Evolutionary conservation across 2,329 filamentous ascomycete species (phyloP), one percentile per base, ranked within the genome.

Genomic region (Aspergillus novoparasiticus): DNA sequence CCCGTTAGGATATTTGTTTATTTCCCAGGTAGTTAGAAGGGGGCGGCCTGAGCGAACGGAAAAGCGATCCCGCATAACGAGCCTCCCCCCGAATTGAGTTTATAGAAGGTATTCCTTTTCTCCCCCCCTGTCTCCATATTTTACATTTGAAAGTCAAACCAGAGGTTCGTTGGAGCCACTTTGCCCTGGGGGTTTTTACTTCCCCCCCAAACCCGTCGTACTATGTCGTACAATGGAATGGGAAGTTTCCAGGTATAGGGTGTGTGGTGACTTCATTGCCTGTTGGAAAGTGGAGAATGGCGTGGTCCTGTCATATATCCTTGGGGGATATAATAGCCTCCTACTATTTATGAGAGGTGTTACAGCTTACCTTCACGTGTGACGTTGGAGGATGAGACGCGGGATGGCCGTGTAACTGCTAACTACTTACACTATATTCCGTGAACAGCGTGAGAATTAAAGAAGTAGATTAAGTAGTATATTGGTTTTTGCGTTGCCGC

Each of bases 401-500:
- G 28, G 28, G 48, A 51, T 51, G 10, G 26, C 30, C 19, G 19
- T 51, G 48, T 51, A 51, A 51, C 48, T 48, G 1, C 12, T 30
- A 34, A 30, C 8, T n/a, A 8, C 39, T 9, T n/a, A 41, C 34
- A 1, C 39, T 19, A n/a, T 41, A 41, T 41, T 41, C 8, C 39
- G 9, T 8, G 9, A n/a, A 19, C 0, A 9, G 16, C 6, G 8
- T 41, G 16, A 6, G 34, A 28, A 50, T 28, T 28, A 32, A 51
- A 30, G n/a, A 23, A 4, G 34, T 41, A 34, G 21, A 51, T 50
- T 50, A 51, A 53, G 39, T 41, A 41, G 39, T 41, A 41, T 3
- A 41, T 41, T 41, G 39, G 39, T 36, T 58, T 36, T 32, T 55
- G 60, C 61, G 61, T 63, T 43, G 61, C 61, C 61, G 61, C 61